Conservation (phyloP, 176 grass and related monocot genomes). For the Echinochloa phyllopogon region DNA sequence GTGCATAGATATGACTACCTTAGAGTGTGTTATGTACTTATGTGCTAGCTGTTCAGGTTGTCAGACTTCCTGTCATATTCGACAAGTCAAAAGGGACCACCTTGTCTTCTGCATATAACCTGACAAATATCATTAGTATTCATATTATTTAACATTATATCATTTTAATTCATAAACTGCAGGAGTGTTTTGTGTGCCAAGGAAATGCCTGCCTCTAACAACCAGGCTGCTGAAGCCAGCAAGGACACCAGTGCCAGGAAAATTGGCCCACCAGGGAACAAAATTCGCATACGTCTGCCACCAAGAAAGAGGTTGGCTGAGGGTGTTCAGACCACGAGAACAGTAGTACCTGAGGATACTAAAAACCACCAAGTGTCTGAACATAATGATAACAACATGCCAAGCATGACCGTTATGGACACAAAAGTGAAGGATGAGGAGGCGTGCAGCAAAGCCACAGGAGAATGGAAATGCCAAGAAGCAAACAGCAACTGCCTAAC, state of each 20-base stretch:
- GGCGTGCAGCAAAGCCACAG: neutral
- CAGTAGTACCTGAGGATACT: neutral
- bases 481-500: neutral
- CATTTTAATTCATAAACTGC: constrained; percentile 20
- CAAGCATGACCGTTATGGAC: neutral
- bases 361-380: neutral
- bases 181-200: constrained; percentile 28
- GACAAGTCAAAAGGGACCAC: constrained; percentile 19
- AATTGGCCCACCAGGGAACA: constrained; percentile 21
- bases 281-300: constrained; percentile 42
- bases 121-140: constrained; percentile 23
- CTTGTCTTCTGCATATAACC: neutral
- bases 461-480: neutral
- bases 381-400: neutral
- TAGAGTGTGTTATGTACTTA: neutral
- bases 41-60: neutral
- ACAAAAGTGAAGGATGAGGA: neutral
- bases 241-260: constrained; percentile 20
- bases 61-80: neutral
- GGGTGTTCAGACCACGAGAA: neutral
- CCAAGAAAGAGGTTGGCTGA: constrained; percentile 30
- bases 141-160: constrained; percentile 4
- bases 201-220: constrained; percentile 37
- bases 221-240: constrained; percentile 37
- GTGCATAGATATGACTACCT: neutral